Evolutionary conservation across 768 basidiomycete species (phyloP), one percentile per base, ranked within the genome.

Genomic region (Trametes maxima): DNA sequence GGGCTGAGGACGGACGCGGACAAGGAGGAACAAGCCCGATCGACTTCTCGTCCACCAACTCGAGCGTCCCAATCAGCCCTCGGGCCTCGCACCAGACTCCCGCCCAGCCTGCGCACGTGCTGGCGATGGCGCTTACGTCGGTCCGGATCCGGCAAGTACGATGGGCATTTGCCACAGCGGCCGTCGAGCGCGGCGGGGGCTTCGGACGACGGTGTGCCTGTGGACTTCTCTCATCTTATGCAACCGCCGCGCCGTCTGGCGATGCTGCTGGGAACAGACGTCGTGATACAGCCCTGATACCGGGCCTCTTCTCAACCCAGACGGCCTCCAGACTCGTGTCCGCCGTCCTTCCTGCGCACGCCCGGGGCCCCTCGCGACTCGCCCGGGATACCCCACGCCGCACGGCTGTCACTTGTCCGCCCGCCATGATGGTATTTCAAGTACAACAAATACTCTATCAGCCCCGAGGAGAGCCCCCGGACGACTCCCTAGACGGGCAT

Each of bases 31-130:
- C 40, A 13, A 22, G 21, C 51, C 39, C 16, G 51, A 11, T 49
- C 16, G 24, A 47, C 25, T 13, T 19, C 25, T 21, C 28, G 37
- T 14, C 19, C 28, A 17, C 13, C 16, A 33, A 13, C 33, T 36
- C 13, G n/a, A 12, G 14, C 35, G 4, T 52, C 39, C 36, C 51
- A 52, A 52, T 52, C 51, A 52, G 13, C 28, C 12, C 16, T 13
- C 40, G 40, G 40, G 14, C 40, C 40, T 37, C 28, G 17, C 43
- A 55, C 54, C 54, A 55, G 54, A 45, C 54, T 55, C 54, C 43
- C 19, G 12, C 54, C 54, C 54, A 55, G 54, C 33, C 12, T 2
- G 8, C 19, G 28, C 54, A 55, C 43, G 54, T 46, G 54, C 12
- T 36, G 7, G 36, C 21, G 25, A n/a, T n/a, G n/a, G n/a, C n/a